phyloP scores from a whole-genome alignment of 768 basidiomycete species.

The Pholiota molesta region DNA sequence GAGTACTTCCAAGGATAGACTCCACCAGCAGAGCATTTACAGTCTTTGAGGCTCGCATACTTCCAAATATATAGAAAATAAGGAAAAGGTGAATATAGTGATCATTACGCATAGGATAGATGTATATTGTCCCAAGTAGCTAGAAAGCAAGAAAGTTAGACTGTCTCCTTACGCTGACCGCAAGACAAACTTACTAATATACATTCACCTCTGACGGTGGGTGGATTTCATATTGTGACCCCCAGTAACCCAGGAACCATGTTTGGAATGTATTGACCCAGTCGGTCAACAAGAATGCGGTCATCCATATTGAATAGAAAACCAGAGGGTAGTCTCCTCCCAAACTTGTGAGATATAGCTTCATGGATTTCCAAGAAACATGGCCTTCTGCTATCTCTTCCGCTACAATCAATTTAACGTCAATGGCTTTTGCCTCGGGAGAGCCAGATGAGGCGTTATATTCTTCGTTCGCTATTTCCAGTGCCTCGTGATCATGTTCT shows the following conservation, averaged over 20 bases:
- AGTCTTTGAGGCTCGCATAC: slow-evolving; percentile 30
- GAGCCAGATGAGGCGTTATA: slow-evolving; percentile 20
- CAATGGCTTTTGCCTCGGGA: slow-evolving; percentile 25
- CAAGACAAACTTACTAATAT: slow-evolving; percentile 33
- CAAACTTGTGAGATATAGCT: slow-evolving; percentile 35
- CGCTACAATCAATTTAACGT: slow-evolving; percentile 58
- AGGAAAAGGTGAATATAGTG: neutral
- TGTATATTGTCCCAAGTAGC: slow-evolving; percentile 38
- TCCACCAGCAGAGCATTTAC: neutral
- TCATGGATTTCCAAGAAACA: slow-evolving; percentile 27
- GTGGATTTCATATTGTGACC: slow-evolving; percentile 39
- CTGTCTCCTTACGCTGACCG: neutral
- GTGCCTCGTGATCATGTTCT: slow-evolving; percentile 25
- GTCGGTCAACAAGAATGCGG: slow-evolving; percentile 27
- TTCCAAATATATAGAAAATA: slow-evolving; percentile 29
- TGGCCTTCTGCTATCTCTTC: slow-evolving; percentile 55
- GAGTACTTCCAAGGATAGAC: slow-evolving; percentile 7
- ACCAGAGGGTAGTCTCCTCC: slow-evolving; percentile 31
- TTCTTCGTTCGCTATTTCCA: slow-evolving; percentile 21
- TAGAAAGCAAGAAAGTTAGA: neutral
- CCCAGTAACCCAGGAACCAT: slow-evolving; percentile 50
- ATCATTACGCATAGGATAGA: slow-evolving; percentile 12
- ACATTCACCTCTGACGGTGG: slow-evolving; percentile 34
- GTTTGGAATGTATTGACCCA: slow-evolving; percentile 32
- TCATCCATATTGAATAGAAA: slow-evolving; percentile 30